Percentiles rank a stretch among this genome's conserved stretches.
These are phyloP conservation scores for Mycena venus DNA, from an alignment of 768 basidiomycete genomes.

Conservation along the genomic window DNA sequence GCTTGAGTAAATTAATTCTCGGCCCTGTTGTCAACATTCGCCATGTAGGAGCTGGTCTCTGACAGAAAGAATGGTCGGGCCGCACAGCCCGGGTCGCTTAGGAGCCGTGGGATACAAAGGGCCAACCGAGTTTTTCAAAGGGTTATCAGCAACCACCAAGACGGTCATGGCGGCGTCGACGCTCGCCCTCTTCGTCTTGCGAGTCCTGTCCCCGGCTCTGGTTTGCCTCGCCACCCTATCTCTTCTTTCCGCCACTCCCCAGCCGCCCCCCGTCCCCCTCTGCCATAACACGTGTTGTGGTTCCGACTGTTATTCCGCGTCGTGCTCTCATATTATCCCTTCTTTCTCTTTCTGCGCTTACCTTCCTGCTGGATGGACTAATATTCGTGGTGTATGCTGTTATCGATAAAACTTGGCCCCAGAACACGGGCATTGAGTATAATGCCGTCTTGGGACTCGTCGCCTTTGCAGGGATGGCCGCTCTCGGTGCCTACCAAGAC, in stretches of 20 bases:
- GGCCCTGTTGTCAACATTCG: neutral
- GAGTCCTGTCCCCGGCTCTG: conserved; percentile 77
- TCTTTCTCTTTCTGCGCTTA: conserved; percentile 76
- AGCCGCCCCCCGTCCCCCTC: conserved; percentile 60
- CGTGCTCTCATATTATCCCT: conserved; percentile 80
- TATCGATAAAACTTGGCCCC: conserved; percentile 75
- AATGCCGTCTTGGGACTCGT: conserved; percentile 77
- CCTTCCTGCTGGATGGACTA: conserved; percentile 84
- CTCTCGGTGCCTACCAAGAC: conserved; percentile 86
- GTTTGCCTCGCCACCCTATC: conserved; percentile 74
- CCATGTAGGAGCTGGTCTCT: too few relatives aligned
- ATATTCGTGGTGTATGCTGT: conserved; percentile 77
- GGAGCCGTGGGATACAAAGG: neutral
- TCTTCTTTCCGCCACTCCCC: conserved; percentile 63
- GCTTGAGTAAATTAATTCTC: conserved; percentile 1
- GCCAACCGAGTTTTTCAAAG: neutral
- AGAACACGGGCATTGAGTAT: conserved; percentile 72
- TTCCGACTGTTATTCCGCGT: conserved; percentile 80
- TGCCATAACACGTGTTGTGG: conserved; percentile 83
- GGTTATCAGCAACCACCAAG: conserved; percentile 47
- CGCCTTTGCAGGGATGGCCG: conserved; percentile 80
- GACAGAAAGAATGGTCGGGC: neutral
- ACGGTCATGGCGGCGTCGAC: conserved; percentile 29
- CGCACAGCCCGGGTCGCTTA: too few relatives aligned
- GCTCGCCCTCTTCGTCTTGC: conserved; percentile 65